These are phyloP conservation scores for Coniochaeta prunicola DNA, from an alignment of 2,329 filamentous ascomycete species.

Conservation along the genomic window DNA sequence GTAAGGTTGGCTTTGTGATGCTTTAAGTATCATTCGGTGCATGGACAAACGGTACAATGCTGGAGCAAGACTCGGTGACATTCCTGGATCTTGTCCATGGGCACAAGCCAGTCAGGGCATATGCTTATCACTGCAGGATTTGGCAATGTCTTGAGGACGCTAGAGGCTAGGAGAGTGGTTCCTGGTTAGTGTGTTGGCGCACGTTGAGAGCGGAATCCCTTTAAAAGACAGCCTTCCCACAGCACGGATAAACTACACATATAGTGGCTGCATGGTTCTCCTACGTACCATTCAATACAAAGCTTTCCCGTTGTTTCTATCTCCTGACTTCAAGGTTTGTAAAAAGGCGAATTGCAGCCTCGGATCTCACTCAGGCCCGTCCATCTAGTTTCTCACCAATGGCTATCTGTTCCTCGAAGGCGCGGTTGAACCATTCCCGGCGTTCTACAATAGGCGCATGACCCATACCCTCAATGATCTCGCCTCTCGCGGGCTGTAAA, in stretches of 20 bases:
- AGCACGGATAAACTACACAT: neutral
- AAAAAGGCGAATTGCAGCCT: no score
- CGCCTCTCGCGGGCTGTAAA: constrained; percentile 52
- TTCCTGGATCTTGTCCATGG: no score
- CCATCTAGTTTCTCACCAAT: constrained; percentile 39
- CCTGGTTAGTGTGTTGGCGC: no score
- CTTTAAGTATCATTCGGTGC: constrained; percentile 22
- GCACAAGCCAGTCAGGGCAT: neutral
- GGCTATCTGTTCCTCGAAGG: constrained; percentile 51
- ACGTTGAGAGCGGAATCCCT: no score
- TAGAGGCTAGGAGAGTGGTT: no score
- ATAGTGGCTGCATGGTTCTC: neutral
- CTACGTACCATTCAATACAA: neutral
- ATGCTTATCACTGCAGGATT: neutral
- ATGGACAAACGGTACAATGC: neutral
- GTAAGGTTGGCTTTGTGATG: constrained; percentile 88
- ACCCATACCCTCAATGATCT: constrained; percentile 63
- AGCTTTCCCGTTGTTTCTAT: neutral
- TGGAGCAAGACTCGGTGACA: neutral
- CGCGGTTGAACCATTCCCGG: constrained; percentile 57
- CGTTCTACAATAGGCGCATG: constrained; percentile 72
- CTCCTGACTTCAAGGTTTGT: neutral
- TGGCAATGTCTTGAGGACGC: neutral
- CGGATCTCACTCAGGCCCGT: constrained; percentile 5
- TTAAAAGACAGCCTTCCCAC: no score